Evolutionary conservation across 2,329 filamentous ascomycete species (phyloP), one percentile per base, ranked within the genome.

Genomic region (Talaromyces sp.): DNA sequence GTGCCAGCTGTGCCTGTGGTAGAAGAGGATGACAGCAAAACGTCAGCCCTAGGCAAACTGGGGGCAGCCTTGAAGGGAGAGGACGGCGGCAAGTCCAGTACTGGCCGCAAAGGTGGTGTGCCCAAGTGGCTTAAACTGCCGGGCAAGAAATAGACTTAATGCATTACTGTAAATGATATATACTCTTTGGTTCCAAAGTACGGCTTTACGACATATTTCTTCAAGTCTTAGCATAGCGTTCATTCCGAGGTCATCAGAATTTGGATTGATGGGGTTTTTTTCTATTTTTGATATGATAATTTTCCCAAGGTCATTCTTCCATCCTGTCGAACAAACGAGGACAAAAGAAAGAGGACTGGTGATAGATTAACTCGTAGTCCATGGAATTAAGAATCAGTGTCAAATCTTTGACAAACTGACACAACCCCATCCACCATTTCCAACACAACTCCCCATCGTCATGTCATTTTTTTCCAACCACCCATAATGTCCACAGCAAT

Each of bases 81-180:
- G 30, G 63, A 68, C 54, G 70, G 71, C 27, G 68, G 67, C 57
- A 77, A 76, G 63, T 56, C 73, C 17, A 65, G 63, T 25, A 58
- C 63, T 30, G 70, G 69, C 44, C 77, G 78, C 62, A 68, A 66
- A 30, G 75, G 73, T 22, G 70, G 69, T 25, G 65, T 87, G 67
- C 88, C 89, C 22, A 92, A 90, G 73, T 91, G 90, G 84, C 75
- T 93, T 47, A 90, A 89, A 73, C 76, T 89, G 60, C 81, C 86
- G 32, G 85, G 85, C 8, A 92, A 90, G 82, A 92, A 91, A 78
- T 90, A 72, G 77, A 7, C 52, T 19, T 32, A n/a, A 39, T 39
- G 36, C 15, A 39, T 39, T 39, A 39, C 36, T 39, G 36, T 39
- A n/a, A 39, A 39, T 39, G 15, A 39, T 39, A 36, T 2, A 36